Evolutionary conservation across 2,329 filamentous ascomycete genomes (phyloP).

Genomic region (Dactylellina haptotyla): DNA sequence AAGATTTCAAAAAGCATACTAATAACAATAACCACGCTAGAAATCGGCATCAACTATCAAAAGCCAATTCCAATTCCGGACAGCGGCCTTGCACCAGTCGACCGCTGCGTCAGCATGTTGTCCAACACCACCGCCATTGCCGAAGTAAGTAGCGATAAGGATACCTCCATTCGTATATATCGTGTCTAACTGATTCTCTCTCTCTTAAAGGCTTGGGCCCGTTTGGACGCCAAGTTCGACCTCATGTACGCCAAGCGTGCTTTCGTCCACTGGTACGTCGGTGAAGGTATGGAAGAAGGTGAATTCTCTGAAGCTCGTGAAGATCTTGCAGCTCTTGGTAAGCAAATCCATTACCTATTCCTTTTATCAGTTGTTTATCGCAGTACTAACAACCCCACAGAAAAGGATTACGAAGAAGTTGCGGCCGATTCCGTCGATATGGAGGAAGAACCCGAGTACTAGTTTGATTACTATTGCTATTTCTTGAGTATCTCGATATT

Average conservation of each 20-base stretch:
- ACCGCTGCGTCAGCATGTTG: constrained; percentile 71
- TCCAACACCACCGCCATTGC: constrained; percentile 75
- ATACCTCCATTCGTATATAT: not conserved
- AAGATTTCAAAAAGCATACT: not conserved
- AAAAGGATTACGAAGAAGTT: constrained; percentile 89
- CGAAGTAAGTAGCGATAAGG: constrained; percentile 60
- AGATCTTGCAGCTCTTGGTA: constrained; percentile 79
- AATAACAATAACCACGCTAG: not conserved
- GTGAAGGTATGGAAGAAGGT: constrained; percentile 91
- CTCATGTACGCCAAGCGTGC: constrained; percentile 76
- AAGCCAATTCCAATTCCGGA: constrained; percentile 67
- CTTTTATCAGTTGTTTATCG: not conserved
- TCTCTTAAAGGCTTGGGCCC: constrained; percentile 67
- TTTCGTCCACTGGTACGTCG: constrained; percentile 80
- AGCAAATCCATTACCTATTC: constrained; percentile 1
- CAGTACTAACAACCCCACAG: constrained; percentile 38
- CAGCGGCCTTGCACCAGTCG: constrained; percentile 67
- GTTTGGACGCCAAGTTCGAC: constrained; percentile 75
- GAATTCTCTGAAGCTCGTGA: constrained; percentile 89
- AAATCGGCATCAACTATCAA: constrained; percentile 75
- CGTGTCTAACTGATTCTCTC: constrained; percentile 1
- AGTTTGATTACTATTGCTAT: constrained; percentile 4
- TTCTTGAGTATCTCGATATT: not conserved
- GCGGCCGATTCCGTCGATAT: constrained; percentile 74
- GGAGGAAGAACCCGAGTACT: constrained; percentile 67